These are phyloP conservation scores for Floccularia luteovirens DNA, from an alignment of 768 basidiomycete genomes.

Conservation along the genomic window DNA sequence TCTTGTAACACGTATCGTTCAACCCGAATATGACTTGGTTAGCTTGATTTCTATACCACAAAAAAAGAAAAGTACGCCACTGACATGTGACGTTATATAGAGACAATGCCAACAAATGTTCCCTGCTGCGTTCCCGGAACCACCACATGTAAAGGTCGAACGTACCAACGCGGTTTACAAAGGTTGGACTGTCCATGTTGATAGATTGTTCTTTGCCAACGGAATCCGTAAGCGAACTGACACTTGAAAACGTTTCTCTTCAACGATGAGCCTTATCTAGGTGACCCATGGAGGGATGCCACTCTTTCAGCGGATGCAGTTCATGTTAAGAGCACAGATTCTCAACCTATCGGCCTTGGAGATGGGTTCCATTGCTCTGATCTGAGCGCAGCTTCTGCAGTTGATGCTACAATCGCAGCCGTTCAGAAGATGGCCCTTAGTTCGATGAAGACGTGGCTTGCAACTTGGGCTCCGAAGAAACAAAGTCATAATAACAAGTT, in stretches of 20 bases:
- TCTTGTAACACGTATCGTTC: constrained; percentile 48
- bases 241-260: neutral
- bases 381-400: constrained; percentile 31
- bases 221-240: constrained; percentile 45
- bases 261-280: constrained; percentile 19
- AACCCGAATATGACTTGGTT: constrained; percentile 49
- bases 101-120: constrained; percentile 70
- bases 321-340: constrained; percentile 34
- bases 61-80: too few relatives aligned
- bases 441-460: constrained; percentile 50
- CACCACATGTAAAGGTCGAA: constrained; percentile 33
- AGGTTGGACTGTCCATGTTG: constrained; percentile 55
- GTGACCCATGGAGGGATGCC: constrained; percentile 68
- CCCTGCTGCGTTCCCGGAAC: constrained; percentile 43
- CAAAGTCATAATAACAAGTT: constrained; percentile 5
- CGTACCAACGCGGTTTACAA: constrained; percentile 41
- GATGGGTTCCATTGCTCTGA: constrained; percentile 71
- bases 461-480: constrained; percentile 15
- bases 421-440: constrained; percentile 48
- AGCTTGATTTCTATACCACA: constrained; percentile 10
- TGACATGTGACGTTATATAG: too few relatives aligned
- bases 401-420: constrained; percentile 41
- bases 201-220: constrained; percentile 63
- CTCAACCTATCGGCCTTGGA: constrained; percentile 48
- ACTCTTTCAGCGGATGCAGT: constrained; percentile 55